These are phyloP conservation scores for Diaporthe eres DNA, from an alignment of 2,329 filamentous ascomycete species.

Conservation along the genomic window DNA sequence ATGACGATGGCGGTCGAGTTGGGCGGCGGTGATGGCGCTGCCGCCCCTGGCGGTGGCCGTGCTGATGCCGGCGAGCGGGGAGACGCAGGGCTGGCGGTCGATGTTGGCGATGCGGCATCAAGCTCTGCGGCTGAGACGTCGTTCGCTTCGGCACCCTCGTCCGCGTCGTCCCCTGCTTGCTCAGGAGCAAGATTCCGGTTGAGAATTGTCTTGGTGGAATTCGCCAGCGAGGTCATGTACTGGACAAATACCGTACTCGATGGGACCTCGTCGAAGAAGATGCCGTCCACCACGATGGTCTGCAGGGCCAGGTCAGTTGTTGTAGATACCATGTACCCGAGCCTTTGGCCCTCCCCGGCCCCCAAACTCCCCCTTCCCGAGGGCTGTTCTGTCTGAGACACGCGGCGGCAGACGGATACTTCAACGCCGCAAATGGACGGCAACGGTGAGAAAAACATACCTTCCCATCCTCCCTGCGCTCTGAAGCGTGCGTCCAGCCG, in stretches of 20 bases:
- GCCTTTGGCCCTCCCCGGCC: background rate
- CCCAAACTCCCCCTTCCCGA: background rate
- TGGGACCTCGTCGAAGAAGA: slow-evolving; percentile 65
- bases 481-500: slow-evolving; percentile 54
- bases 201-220: slow-evolving; percentile 38
- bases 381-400: background rate
- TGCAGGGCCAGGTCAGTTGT: background rate
- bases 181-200: slow-evolving; percentile 34
- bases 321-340: background rate
- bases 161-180: background rate
- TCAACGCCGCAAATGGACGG: background rate
- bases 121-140: slow-evolving; percentile 10
- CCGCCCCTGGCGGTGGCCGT: background rate
- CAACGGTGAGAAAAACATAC: slow-evolving; percentile 2
- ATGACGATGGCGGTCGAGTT: slow-evolving; percentile 48
- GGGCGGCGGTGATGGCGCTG: slow-evolving; percentile 9
- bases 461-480: slow-evolving; percentile 37
- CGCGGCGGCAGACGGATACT: background rate
- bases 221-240: slow-evolving; percentile 46
- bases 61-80: slow-evolving; percentile 22
- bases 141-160: background rate
- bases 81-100: slow-evolving; percentile 35
- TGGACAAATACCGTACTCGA: slow-evolving; percentile 43
- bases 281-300: slow-evolving; percentile 58
- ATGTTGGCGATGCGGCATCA: background rate